These are phyloP conservation scores for Digitaria exilis DNA, from an alignment of 202 grass and related monocot species.

Conservation along the genomic window DNA sequence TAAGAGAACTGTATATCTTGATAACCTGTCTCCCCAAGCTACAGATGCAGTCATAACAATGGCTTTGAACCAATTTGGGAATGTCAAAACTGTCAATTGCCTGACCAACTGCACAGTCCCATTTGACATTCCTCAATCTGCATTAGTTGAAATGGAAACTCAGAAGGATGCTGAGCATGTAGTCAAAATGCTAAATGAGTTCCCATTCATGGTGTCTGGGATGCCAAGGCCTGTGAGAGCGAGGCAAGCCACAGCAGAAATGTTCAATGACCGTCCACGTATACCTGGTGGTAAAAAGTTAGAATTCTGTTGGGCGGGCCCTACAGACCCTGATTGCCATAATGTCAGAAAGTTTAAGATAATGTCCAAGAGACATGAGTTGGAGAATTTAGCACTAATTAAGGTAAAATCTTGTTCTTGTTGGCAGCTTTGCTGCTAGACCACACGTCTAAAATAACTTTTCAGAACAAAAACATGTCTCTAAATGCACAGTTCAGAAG, in stretches of 20 bases:
- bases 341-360: conserved; percentile 44
- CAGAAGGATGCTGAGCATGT: conserved; percentile 53
- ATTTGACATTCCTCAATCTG: conserved; percentile 63
- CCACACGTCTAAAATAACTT: background rate
- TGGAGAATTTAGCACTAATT: conserved; percentile 48
- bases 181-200: conserved; percentile 52
- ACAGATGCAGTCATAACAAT: conserved; percentile 51
- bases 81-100: conserved; percentile 50
- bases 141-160: conserved; percentile 76
- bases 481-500: background rate
- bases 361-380: conserved; percentile 41
- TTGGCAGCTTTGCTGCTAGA: conserved; percentile 7
- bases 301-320: conserved; percentile 39
- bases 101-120: conserved; percentile 69
- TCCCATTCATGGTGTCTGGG: conserved; percentile 77
- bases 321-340: conserved; percentile 36
- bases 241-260: conserved; percentile 46
- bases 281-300: conserved; percentile 61
- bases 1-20: conserved; percentile 62
- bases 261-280: conserved; percentile 62
- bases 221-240: conserved; percentile 81
- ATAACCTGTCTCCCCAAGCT: conserved; percentile 50
- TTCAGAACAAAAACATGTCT: background rate
- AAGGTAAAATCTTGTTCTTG: conserved; percentile 37
- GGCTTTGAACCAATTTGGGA: conserved; percentile 65